phyloP scores from a whole-genome alignment of 2,329 filamentous ascomycete species.

The Fusarium graminum region DNA sequence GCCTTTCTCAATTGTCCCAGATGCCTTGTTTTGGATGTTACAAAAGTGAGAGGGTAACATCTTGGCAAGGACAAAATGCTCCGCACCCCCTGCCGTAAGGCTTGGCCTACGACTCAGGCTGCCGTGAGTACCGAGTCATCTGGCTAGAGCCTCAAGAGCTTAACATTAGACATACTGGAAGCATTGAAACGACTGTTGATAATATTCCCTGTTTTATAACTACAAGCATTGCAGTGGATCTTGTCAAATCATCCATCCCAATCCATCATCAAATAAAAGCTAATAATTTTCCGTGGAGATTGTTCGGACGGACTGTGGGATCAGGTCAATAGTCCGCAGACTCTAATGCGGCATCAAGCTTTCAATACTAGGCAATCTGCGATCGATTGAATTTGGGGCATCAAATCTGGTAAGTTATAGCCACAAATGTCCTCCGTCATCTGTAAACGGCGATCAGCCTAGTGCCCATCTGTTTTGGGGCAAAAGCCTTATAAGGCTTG shows the following conservation, averaged over 20 bases:
- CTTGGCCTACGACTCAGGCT: conserved; percentile 6
- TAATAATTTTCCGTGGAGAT: fast-evolving
- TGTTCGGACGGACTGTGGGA: background rate
- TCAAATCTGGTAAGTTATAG: background rate
- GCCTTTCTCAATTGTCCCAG: background rate
- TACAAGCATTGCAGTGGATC: background rate
- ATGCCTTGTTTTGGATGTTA: background rate
- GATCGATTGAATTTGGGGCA: background rate
- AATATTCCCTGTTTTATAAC: background rate
- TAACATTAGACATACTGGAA: background rate
- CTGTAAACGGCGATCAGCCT: no score
- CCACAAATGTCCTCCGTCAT: background rate
- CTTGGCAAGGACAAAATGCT: background rate
- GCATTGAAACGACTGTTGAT: background rate
- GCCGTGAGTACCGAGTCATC: background rate
- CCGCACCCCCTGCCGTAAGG: background rate
- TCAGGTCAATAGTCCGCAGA: background rate
- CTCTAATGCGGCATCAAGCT: background rate
- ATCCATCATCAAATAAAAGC: background rate
- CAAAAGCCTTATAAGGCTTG: background rate
- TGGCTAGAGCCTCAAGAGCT: background rate
- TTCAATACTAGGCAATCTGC: background rate
- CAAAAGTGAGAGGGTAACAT: no score
- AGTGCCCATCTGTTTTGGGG: no score
- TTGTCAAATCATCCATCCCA: background rate